These are phyloP conservation scores for Globisporangium ultimum DNA, from an alignment of 352 stramenopile species.

Conservation along the genomic window DNA sequence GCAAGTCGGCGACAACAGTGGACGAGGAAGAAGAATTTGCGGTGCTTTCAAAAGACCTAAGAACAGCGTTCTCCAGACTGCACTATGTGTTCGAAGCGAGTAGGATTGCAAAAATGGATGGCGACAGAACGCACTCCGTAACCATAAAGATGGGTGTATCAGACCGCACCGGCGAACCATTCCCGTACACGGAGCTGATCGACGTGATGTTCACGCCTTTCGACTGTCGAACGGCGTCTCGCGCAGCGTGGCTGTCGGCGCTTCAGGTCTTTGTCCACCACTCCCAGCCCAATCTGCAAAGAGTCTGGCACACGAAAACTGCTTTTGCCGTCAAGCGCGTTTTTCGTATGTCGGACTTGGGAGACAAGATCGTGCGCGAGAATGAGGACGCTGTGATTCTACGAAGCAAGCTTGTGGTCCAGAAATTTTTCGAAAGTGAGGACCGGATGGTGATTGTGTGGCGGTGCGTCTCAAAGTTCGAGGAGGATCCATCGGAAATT, in stretches of 20 bases:
- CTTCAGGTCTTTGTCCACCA: too few relatives aligned
- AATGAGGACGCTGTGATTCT: background rate
- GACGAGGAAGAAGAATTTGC: too few relatives aligned
- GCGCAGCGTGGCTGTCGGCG: background rate
- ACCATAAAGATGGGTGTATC: background rate
- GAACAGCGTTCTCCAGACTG: background rate
- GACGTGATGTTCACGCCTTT: background rate
- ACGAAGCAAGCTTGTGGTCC: background rate
- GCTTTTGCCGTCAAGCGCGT: constrained; percentile 6
- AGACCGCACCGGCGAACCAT: background rate
- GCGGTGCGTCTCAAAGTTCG: background rate
- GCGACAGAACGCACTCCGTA: background rate
- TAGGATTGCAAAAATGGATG: background rate
- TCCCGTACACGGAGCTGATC: background rate
- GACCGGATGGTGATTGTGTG: constrained; percentile 3
- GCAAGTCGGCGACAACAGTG: too few relatives aligned
- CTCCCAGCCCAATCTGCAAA: too few relatives aligned
- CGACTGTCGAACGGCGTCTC: background rate
- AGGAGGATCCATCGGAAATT: background rate
- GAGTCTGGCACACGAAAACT: too few relatives aligned
- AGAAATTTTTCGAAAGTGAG: constrained; percentile 3
- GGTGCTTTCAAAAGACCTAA: too few relatives aligned
- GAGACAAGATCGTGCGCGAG: background rate
- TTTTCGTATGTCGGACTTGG: constrained; percentile 1
- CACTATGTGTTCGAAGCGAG: background rate